Base-by-base conservation (phyloP, 768 basidiomycete genomes). In the Royoungia palumana region DNA sequence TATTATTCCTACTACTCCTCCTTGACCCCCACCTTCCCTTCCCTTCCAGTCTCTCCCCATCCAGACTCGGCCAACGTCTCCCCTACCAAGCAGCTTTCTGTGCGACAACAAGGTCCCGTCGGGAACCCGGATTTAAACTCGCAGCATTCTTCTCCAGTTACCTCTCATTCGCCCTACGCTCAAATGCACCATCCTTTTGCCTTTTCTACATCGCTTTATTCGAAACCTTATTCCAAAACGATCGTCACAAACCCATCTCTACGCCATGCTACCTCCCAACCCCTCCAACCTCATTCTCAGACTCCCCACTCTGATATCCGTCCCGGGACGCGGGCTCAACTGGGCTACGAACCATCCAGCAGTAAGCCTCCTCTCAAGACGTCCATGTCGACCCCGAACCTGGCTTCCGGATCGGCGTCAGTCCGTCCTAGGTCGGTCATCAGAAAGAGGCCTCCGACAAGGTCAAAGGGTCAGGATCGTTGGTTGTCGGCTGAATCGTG, bases 401-500 rank as follows among this genome's bases (percentile, higher is more conserved):
- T 90, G 32, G 74, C 75, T 12, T 50, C 60, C 3, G 25, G 55
- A 12, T 16, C 46, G 34, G 27, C 56, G 14, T 38, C 48, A 6
- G 46, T 21, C 22, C 52, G 53, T 14, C 27, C 42, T 9, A 52
- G 51, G 34, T 56, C 58, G 3, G 5, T 45, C 14, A 19, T 48
- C 25, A 65, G 61, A 49, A 55, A 59, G 57, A 53, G 58, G 24
- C 57, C 55, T n/a, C 51, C 46, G 2, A 48, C 48, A 41, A 52
- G 63, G 35, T 54, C 69, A 21, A 80, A 74, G 57, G 71, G 71
- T 12, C 79, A 73, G 53, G 82, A 86, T 25, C 72, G 81, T 6
- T 89, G 85, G 85, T 59, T 89, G 2, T 79, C 82, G 3, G 79
- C 86, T 0, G 86, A 89, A 67, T 82, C 83, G 16, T 89, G 87